Percentiles rank a stretch among this genome's conserved stretches.
phyloP scores from a whole-genome alignment of 257 asterid species.

The Solanum medicagineum region DNA sequence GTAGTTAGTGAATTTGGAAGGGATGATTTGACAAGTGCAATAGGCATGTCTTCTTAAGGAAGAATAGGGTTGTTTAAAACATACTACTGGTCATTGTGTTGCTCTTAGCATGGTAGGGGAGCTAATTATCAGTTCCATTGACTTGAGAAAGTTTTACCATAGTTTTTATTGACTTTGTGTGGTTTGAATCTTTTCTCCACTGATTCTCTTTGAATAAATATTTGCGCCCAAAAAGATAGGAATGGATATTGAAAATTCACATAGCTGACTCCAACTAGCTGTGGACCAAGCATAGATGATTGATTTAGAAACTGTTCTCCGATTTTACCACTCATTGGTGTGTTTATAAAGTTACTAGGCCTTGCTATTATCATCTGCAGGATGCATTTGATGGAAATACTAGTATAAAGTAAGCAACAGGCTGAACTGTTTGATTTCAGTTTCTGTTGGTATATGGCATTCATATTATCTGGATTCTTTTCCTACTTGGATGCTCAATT shows the following conservation, averaged over 20 bases:
- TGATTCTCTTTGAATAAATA: background rate
- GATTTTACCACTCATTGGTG: slow-evolving; percentile 7
- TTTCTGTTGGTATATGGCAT: background rate
- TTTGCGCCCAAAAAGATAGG: background rate
- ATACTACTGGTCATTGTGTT: background rate
- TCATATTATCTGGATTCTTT: slow-evolving; percentile 1
- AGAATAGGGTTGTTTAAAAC: background rate
- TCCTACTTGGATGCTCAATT: background rate
- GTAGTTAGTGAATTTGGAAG: background rate
- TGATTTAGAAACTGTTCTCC: background rate
- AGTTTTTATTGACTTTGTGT: background rate
- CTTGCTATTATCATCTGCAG: slow-evolving; percentile 14
- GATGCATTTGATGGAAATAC: slow-evolving; percentile 28
- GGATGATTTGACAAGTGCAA: background rate
- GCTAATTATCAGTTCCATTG: background rate
- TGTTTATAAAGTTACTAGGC: slow-evolving; percentile 16
- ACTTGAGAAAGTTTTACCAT: background rate
- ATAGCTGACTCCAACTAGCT: background rate
- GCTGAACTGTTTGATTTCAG: slow-evolving; percentile 12
- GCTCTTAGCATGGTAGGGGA: background rate
- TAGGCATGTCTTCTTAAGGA: background rate
- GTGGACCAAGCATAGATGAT: background rate
- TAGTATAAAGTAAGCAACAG: slow-evolving; percentile 25
- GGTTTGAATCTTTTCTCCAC: background rate
- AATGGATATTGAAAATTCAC: background rate